Conservation (phyloP, 192 early-diverging fungal species). For the Rhizoclosmatium globosum region DNA sequence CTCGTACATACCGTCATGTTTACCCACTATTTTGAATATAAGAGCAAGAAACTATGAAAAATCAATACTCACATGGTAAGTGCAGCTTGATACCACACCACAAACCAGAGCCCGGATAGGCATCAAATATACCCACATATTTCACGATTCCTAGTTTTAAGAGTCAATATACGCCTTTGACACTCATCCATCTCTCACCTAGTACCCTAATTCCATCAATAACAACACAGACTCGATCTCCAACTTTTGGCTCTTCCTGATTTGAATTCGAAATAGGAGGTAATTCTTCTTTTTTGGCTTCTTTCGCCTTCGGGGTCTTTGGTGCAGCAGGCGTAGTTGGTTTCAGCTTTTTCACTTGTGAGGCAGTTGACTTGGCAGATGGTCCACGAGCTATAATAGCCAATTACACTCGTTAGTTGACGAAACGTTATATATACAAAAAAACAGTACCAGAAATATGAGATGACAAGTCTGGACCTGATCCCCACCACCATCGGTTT, state of each 20-base stretch:
- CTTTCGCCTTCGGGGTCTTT: background rate
- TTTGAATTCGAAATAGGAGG: background rate
- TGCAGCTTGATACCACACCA: conserved; percentile 58
- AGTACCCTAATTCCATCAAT: conserved; percentile 42
- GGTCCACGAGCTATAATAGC: background rate
- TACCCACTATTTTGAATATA: conserved; percentile 42
- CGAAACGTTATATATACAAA: conserved; percentile 1
- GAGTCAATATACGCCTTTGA: background rate
- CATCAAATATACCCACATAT: conserved; percentile 57
- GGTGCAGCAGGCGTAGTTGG: background rate
- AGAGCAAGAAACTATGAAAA: background rate
- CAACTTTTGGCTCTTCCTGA: conserved; percentile 37
- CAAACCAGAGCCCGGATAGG: conserved; percentile 45
- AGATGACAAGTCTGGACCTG: conserved; percentile 41
- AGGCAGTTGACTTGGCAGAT: background rate
- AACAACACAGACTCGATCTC: conserved; percentile 46
- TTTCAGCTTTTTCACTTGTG: background rate
- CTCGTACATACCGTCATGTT: conserved; percentile 56
- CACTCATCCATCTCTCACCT: conserved; percentile 23
- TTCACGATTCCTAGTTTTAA: conserved; percentile 41
- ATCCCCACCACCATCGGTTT: conserved; percentile 61
- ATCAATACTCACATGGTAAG: conserved; percentile 37
- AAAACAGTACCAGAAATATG: background rate
- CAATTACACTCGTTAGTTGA: background rate
- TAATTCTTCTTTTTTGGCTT: conserved; percentile 18